Base-by-base conservation (phyloP, 208 protist species). In the Acanthamoeba healyi region DNA sequence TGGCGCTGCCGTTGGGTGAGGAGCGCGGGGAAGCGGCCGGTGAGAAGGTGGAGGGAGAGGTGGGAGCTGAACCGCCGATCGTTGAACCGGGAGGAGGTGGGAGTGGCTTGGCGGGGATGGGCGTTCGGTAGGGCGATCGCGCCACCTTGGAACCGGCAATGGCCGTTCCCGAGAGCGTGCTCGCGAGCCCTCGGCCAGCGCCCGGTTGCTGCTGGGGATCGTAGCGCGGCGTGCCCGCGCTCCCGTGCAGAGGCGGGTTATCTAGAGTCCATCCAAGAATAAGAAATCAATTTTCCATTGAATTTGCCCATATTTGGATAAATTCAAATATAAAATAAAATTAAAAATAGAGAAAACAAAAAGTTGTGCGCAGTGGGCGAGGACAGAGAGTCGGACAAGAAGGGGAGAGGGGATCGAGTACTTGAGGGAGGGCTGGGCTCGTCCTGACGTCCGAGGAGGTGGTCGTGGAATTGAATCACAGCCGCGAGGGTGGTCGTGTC, bases 91-190 rank as follows among this genome's bases (percentile, higher is more conserved):
- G 63, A 9, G 63, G 63, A 17, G 63, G 63, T 10, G 63, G 63
- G 29, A 72, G 63, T 24, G 63, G 63, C 29, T 72, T 72, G 63
- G 63, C 63, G 63, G 63, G 63, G 63, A 72, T 72, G 29, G 63
- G 63, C 63, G 63, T 72, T 24, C 63, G 63, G 29, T 72, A 72
- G 63, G 63, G 63, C 32, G 63, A 72, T 15, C 34, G 26, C 5
- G 63, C 63, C 10, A 72, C 63, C 63, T 72, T 72, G 63, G 63
- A 40, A 15, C 63, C 63, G 63, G 14, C 14, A 0, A 12, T 40
- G 32, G 63, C 5, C 26, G 63, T 40, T 7, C 34, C 32, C 34
- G 63, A 72, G n/a, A 72, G 63, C 32, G 63, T 42, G n/a, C 63
- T 24, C 63, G 63, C 34, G 29, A 26, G 26, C 29, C 63, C 63